Conservation (phyloP, 2,329 filamentous ascomycete genomes). For the Sporothrix luriei region DNA sequence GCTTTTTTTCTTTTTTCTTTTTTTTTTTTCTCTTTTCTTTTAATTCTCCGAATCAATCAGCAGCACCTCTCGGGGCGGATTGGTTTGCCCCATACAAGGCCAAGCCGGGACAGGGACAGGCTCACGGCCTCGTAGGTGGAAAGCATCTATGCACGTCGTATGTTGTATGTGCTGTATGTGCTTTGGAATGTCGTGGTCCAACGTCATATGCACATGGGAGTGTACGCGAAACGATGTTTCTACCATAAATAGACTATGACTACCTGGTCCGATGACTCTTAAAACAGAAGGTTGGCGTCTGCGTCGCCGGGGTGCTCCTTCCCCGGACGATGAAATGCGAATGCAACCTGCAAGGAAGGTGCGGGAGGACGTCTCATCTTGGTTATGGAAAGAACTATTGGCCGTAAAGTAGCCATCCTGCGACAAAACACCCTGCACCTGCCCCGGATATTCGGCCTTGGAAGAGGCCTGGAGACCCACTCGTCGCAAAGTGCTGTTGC, state of each 20-base stretch:
- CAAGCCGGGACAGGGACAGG: background rate
- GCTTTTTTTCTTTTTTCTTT: too few species aligned
- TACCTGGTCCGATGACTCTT: too few species aligned
- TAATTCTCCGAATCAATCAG: background rate
- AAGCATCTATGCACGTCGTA: background rate
- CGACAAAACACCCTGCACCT: background rate
- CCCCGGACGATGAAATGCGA: background rate
- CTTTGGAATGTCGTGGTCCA: background rate
- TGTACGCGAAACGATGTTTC: background rate
- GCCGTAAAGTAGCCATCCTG: background rate
- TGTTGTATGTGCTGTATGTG: too few species aligned
- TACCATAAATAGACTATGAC: background rate
- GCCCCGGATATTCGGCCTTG: background rate
- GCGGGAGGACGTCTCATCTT: background rate
- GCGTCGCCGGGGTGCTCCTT: background rate
- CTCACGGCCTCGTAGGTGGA: background rate
- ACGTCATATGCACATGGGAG: conserved; percentile 3
- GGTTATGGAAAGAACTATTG: background rate
- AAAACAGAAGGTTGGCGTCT: too few species aligned
- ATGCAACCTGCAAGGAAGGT: background rate
- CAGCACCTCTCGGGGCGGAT: background rate
- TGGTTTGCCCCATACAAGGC: background rate
- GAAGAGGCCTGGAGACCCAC: background rate
- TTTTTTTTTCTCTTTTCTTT: background rate
- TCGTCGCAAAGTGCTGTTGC: background rate